A percentile compares a stretch with the other conserved stretches of the same genome.
phyloP scores from a whole-genome alignment of 177 flowering plant genomes.

The Vitis hybrid region DNA sequence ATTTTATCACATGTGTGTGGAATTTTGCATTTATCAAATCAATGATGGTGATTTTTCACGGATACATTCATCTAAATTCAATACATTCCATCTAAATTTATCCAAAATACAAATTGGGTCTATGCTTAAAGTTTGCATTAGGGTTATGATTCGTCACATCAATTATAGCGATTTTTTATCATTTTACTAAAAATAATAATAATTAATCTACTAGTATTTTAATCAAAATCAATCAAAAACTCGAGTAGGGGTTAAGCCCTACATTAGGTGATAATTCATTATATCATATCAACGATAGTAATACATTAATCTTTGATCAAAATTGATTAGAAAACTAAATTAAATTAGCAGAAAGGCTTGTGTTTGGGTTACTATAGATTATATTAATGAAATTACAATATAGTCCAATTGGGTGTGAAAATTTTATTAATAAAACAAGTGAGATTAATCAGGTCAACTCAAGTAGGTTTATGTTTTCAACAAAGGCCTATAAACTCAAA shows the following conservation, averaged over 20 bases:
- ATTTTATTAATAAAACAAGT: too few species aligned
- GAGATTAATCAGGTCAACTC: conserved; percentile 3
- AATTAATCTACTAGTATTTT: too few species aligned
- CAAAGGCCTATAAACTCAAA: conserved; percentile 11
- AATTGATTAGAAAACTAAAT: too few species aligned
- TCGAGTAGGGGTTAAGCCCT: background rate
- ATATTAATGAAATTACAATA: background rate
- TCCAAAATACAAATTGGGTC: background rate
- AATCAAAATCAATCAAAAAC: too few species aligned
- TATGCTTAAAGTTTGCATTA: background rate
- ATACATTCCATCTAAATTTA: background rate
- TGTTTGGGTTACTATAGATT: too few species aligned
- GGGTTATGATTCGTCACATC: background rate
- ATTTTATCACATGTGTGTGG: background rate
- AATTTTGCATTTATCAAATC: background rate
- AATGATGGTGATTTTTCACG: background rate
- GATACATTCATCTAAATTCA: background rate
- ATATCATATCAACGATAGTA: too few species aligned
- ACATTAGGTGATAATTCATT: background rate
- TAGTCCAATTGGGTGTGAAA: too few species aligned
- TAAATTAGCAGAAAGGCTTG: too few species aligned
- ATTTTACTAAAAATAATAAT: too few species aligned
- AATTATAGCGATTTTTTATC: too few species aligned
- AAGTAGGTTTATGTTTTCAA: conserved; percentile 13
- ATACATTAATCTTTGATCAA: too few species aligned